Base-by-base conservation (phyloP, 2,329 filamentous ascomycete genomes). In the Endothia cerciana region DNA sequence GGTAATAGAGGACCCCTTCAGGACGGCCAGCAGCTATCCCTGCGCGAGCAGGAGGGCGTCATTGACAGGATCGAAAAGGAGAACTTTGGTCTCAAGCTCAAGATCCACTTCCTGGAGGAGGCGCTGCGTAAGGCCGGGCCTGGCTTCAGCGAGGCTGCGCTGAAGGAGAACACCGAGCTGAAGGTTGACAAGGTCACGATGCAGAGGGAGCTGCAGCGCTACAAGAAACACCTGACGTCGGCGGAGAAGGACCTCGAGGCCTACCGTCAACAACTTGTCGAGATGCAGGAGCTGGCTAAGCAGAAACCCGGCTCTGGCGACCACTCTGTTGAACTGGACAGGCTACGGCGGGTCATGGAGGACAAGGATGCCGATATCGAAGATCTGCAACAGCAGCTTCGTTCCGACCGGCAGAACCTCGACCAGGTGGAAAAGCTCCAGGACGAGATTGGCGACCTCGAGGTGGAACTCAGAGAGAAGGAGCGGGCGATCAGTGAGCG, bases 11-110 rank as follows among this genome's bases (percentile, higher is more conserved):
- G 66, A 3, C 86, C 92, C 4, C 78, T 97, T 45, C 90, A 94
- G 68, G 91, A 95, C 72, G 93, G 93, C 25, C 97, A 97, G 72
- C 90, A 96, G 74, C 85, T 97, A 71, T 97, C 95, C 1, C 79
- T 99, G 65, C 89, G 93, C 68, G 95, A 99, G 75, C 95, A 99
- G 77, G 95, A 98, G 78, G 93, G 93, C 71, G 91, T 95, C 71
- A 94, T 99, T 72, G 92, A 97, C 79, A 92, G 92, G 74, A 94
- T 99, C 72, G 93, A 97, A 75, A 99, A 99, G 81, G 95, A 98
- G 75, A 99, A 99, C 75, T 99, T 98, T 75, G 93, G 93, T 30
- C 83, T 99, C 63, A 98, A 98, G 78, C 85, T 98, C 72, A 97
- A 97, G 78, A 97, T 98, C 62, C 93, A 98, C 77, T 99, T 97